Percentiles rank a stretch among this genome's conserved stretches.
Conservation (phyloP, 164 flowering plant genomes). For the Piper longum region DNA sequence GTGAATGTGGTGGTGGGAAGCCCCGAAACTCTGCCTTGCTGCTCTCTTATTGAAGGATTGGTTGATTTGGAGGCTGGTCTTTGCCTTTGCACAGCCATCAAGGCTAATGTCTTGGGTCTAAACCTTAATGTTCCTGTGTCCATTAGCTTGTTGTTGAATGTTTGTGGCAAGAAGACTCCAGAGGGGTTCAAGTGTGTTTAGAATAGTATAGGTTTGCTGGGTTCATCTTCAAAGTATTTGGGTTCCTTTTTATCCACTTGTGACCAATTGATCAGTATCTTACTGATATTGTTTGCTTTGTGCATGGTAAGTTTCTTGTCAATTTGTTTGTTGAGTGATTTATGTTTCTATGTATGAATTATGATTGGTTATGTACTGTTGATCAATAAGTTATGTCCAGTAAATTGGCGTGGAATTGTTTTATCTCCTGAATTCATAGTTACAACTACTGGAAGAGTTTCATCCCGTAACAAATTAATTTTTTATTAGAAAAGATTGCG, state of each 20-base stretch:
- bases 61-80: slow-evolving; percentile 54
- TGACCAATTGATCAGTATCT: no score
- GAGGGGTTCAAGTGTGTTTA: slow-evolving; percentile 44
- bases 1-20: slow-evolving; percentile 34
- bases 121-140: slow-evolving; percentile 44
- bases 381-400: no score
- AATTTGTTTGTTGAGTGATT: no score
- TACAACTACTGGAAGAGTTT: no score
- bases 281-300: no score
- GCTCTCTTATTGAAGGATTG: slow-evolving; percentile 47
- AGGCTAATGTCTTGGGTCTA: slow-evolving; percentile 40
- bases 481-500: no score
- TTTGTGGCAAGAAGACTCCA: slow-evolving; percentile 37
- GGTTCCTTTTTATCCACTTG: neutral
- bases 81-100: slow-evolving; percentile 65
- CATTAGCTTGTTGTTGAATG: slow-evolving; percentile 50
- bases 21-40: slow-evolving; percentile 34
- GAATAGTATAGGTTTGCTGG: neutral
- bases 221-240: neutral
- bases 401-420: no score
- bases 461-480: no score
- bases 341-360: no score
- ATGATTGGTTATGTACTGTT: no score
- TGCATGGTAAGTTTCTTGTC: no score
- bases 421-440: no score